A percentile compares a stretch with the other conserved stretches of the same genome.
Evolutionary conservation across 2,329 filamentous ascomycete genomes (phyloP).

Genomic region (Clarireedia sp.): DNA sequence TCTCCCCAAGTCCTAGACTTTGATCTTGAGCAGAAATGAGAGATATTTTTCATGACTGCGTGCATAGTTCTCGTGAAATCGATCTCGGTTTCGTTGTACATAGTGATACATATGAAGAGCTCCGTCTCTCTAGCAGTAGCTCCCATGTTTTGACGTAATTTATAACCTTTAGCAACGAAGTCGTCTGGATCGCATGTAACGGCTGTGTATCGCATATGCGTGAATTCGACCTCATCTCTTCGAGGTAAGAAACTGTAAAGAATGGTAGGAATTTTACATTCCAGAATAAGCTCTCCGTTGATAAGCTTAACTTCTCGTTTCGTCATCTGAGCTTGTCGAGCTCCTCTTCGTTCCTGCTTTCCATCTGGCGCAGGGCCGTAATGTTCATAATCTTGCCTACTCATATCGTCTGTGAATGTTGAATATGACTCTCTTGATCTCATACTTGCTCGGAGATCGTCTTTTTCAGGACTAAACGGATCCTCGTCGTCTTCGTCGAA

Average conservation of each 20-base stretch:
- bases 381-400: conserved; percentile 56
- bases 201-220: conserved; percentile 96
- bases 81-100: conserved; percentile 99
- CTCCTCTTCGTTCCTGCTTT: conserved; percentile 79
- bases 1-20: conserved; percentile 96
- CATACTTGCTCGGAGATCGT: conserved; percentile 14
- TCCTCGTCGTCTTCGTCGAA: conserved; percentile 56
- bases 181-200: conserved; percentile 98
- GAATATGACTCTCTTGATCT: conserved; percentile 33
- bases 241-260: conserved; percentile 93
- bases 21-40: conserved; percentile 87
- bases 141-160: conserved; percentile 84
- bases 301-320: conserved; percentile 93
- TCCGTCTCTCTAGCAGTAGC: conserved; percentile 81
- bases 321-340: conserved; percentile 77
- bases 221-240: conserved; percentile 91
- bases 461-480: conserved; percentile 56
- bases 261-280: conserved; percentile 98
- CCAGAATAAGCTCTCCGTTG: conserved; percentile 93
- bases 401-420: conserved; percentile 32
- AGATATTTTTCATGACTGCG: conserved; percentile 96
- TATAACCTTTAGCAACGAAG: conserved; percentile 82
- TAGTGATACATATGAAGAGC: conserved; percentile 92
- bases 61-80: conserved; percentile 97
- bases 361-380: conserved; percentile 84